These are phyloP conservation scores for Paraurostyla sp. DNA, from an alignment of 73 alveolate genomes.

Conservation along the genomic window DNA sequence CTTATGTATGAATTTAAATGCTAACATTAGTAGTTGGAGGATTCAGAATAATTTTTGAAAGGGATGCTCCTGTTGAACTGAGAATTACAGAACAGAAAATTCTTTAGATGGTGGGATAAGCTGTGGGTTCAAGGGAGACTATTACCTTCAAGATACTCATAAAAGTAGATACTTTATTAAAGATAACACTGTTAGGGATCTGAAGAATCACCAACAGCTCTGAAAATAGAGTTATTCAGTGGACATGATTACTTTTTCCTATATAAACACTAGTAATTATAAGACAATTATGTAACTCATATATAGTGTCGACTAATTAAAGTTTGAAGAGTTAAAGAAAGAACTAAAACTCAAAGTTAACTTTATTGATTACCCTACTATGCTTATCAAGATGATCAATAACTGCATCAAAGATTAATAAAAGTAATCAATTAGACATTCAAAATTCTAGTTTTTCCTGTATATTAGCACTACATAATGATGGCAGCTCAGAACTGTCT, in stretches of 20 bases:
- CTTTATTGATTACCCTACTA: conserved; percentile 41
- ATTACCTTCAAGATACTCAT: conserved; percentile 12
- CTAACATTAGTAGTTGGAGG: conserved; percentile 4
- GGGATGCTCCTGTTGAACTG: conserved; percentile 34
- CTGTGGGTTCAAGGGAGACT: conserved; percentile 17
- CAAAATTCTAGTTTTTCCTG: not conserved
- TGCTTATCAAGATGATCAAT: conserved; percentile 50
- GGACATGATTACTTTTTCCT: conserved; percentile 31
- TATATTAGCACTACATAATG: not conserved
- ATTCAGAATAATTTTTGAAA: conserved; percentile 29
- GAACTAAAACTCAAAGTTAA: conserved; percentile 5
- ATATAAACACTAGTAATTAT: conserved; percentile 2
- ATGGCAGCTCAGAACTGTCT: not conserved
- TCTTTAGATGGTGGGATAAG: conserved; percentile 36
- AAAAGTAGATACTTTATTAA: not conserved
- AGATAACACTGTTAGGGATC: too few relatives aligned
- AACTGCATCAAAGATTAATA: conserved; percentile 30
- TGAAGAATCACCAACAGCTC: not conserved
- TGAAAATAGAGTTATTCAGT: conserved; percentile 9
- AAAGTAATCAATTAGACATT: not conserved
- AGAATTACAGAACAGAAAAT: conserved; percentile 21
- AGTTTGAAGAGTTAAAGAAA: conserved; percentile 17
- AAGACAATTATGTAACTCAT: not conserved
- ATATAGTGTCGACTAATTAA: not conserved
- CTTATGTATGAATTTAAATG: not conserved